Evolutionary conservation across 2,329 filamentous ascomycete species (phyloP).

Genomic region (Cladorrhinum sp.): DNA sequence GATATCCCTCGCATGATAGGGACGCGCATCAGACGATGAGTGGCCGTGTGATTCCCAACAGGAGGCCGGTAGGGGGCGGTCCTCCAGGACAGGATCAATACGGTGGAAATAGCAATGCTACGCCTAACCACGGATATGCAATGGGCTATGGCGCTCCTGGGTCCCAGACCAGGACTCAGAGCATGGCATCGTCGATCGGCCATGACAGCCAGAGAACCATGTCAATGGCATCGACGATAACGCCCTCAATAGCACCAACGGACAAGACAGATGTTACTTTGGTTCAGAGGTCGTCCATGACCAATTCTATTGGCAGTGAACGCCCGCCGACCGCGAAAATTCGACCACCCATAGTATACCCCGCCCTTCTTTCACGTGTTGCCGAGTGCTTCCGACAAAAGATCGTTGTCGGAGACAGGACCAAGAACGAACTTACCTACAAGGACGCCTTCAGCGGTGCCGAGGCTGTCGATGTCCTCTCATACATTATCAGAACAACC

Average conservation of each 20-base stretch:
- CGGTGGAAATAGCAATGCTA: constrained; percentile 20
- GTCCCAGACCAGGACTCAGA: constrained; percentile 56
- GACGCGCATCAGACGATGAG: constrained; percentile 90
- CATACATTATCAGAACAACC: constrained; percentile 94
- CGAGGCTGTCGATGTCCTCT: constrained; percentile 92
- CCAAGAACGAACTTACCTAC: constrained; percentile 96
- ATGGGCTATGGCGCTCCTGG: constrained; percentile 46
- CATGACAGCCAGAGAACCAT: constrained; percentile 64
- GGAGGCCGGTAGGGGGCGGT: constrained; percentile 46
- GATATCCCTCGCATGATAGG: constrained; percentile 65
- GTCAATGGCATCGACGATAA: constrained; percentile 87
- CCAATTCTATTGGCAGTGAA: constrained; percentile 53
- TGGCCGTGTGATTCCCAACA: constrained; percentile 82
- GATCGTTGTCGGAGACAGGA: constrained; percentile 79
- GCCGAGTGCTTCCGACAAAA: constrained; percentile 89
- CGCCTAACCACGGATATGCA: constrained; percentile 35
- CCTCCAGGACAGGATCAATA: constrained; percentile 18
- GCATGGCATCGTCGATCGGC: constrained; percentile 56
- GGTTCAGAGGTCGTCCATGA: constrained; percentile 55
- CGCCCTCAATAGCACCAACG: constrained; percentile 60
- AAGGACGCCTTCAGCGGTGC: constrained; percentile 95
- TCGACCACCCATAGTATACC: constrained; percentile 84
- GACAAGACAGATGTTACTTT: constrained; percentile 47
- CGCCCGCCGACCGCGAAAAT: constrained; percentile 59
- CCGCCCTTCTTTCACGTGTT: constrained; percentile 87